Conservation (phyloP, 371 early-diverging fungal species). For the Umbelopsis sp. region DNA sequence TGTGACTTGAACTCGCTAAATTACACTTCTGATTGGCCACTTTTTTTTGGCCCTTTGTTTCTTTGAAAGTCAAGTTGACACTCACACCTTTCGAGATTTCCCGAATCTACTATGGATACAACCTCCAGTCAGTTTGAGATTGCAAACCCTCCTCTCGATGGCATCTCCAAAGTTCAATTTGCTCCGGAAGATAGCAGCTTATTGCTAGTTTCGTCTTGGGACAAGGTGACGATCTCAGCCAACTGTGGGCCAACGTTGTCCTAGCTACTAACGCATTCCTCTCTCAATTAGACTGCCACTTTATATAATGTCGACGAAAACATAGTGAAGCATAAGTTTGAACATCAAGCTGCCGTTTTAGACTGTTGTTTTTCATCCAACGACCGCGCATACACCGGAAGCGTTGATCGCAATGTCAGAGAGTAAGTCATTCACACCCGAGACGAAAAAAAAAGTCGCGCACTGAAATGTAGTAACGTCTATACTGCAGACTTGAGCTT, state of each 20-base stretch:
- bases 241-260: background rate
- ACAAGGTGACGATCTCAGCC: slow-evolving; percentile 59
- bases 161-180: slow-evolving; percentile 79
- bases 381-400: slow-evolving; percentile 66
- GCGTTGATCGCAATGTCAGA: slow-evolving; percentile 67
- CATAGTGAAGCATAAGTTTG: slow-evolving; percentile 53
- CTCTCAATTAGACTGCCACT: slow-evolving; percentile 63
- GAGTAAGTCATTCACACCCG: slow-evolving; percentile 44
- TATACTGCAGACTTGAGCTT: slow-evolving; percentile 50
- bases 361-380: slow-evolving; percentile 70
- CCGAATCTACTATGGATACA: slow-evolving; percentile 14
- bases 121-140: slow-evolving; percentile 64
- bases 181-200: slow-evolving; percentile 61
- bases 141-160: slow-evolving; percentile 85
- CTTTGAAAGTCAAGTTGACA: background rate
- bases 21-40: background rate
- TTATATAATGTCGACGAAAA: slow-evolving; percentile 79
- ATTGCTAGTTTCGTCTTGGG: slow-evolving; percentile 89
- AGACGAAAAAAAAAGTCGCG: slow-evolving; percentile 1
- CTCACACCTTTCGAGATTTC: background rate
- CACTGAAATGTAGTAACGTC: slow-evolving; percentile 6
- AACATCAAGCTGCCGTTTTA: slow-evolving; percentile 73
- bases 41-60: background rate
- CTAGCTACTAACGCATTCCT: background rate
- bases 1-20: background rate